Conservation (phyloP, 2,329 filamentous ascomycete genomes). For the Neofusicoccum laricinum region DNA sequence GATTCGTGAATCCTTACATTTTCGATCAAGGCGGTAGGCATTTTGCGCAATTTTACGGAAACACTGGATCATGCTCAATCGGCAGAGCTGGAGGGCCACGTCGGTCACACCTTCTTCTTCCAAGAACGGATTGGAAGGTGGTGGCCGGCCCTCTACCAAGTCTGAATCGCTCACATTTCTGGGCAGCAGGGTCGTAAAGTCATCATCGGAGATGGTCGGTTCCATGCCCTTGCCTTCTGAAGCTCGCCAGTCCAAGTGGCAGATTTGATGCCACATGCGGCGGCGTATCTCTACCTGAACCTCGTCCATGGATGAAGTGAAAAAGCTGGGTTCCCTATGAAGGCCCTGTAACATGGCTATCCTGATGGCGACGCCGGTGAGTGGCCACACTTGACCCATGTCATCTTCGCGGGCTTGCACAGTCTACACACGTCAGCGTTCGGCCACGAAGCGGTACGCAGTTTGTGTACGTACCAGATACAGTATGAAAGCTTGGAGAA, state of each 20-base stretch:
- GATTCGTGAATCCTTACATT: slow-evolving; percentile 21
- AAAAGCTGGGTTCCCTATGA: slow-evolving; percentile 37
- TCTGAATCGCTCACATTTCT: slow-evolving; percentile 39
- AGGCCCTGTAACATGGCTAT: slow-evolving; percentile 37
- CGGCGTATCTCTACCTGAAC: slow-evolving; percentile 37
- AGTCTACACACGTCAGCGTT: slow-evolving; percentile 19
- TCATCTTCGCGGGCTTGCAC: slow-evolving; percentile 38
- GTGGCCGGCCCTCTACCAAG: slow-evolving; percentile 33
- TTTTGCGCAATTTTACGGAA: slow-evolving; percentile 35
- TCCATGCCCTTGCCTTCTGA: slow-evolving; percentile 40
- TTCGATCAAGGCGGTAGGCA: slow-evolving; percentile 36
- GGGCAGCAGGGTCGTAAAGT: slow-evolving; percentile 37
- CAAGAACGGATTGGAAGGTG: slow-evolving; percentile 30
- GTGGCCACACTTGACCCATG: slow-evolving; percentile 38
- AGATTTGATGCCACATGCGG: slow-evolving; percentile 37
- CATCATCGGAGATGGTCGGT: slow-evolving; percentile 35
- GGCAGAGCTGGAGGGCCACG: slow-evolving; percentile 36
- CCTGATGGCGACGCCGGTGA: slow-evolving; percentile 35
- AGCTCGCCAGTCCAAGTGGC: slow-evolving; percentile 36
- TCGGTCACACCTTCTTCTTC: slow-evolving; percentile 30
- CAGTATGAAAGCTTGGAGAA: slow-evolving; percentile 36
- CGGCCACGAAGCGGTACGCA: neutral
- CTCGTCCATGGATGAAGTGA: slow-evolving; percentile 36
- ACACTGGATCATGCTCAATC: slow-evolving; percentile 32
- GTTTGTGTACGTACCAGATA: slow-evolving; percentile 25